Evolutionary conservation across 2,329 filamentous ascomycete genomes (phyloP).

Genomic region (Blastomyces silverae): DNA sequence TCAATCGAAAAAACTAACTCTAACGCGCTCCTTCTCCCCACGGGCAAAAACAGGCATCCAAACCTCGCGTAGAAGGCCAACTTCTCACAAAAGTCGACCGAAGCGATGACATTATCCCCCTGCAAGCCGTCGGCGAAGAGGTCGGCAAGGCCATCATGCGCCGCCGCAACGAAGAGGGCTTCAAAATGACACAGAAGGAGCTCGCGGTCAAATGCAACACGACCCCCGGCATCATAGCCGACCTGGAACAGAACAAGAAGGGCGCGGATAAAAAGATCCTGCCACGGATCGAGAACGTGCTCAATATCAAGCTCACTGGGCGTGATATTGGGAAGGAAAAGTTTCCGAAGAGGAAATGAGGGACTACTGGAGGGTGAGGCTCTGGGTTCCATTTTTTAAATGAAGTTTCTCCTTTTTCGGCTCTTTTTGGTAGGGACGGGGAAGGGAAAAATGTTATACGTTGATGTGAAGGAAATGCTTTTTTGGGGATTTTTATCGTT

Average conservation of each 20-base stretch:
- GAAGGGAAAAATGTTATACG: background rate
- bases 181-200: conserved; percentile 93
- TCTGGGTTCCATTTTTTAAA: background rate
- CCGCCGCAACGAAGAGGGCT: conserved; percentile 71
- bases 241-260: conserved; percentile 76
- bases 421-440: background rate
- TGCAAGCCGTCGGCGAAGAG: conserved; percentile 75
- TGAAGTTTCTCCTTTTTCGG: background rate
- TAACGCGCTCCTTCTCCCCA: conserved; percentile 9
- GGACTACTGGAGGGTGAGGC: conserved; percentile 12
- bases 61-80: conserved; percentile 67
- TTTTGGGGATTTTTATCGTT: background rate
- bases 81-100: conserved; percentile 97
- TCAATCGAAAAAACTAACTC: conserved; percentile 6
- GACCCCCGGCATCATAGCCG: conserved; percentile 68
- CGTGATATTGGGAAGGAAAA: conserved; percentile 76
- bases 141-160: conserved; percentile 79
- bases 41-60: conserved; percentile 35
- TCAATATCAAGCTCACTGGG: conserved; percentile 83
- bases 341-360: conserved; percentile 66
- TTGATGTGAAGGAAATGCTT: background rate
- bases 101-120: conserved; percentile 94
- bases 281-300: conserved; percentile 67
- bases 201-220: conserved; percentile 84
- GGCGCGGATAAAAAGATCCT: conserved; percentile 79